Evolutionary conservation across 805 yeast genomes (phyloP).

Genomic region (Metschnikowia noctiluminum): DNA sequence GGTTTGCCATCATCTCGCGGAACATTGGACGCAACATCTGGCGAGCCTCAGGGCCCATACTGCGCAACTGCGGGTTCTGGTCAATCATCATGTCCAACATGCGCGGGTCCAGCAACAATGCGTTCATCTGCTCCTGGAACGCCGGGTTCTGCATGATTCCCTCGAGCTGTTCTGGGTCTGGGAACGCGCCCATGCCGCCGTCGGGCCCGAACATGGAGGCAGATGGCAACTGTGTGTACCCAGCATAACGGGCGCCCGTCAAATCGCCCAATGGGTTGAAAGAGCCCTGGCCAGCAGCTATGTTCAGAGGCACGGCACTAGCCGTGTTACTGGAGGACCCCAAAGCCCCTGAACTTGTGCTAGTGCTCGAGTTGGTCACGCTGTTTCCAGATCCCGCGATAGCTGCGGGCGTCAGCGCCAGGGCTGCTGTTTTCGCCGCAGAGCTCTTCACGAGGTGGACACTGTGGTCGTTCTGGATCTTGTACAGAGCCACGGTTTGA

Average conservation of each 20-base stretch:
- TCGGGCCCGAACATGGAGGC: constrained; percentile 92
- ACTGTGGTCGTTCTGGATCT: constrained; percentile 81
- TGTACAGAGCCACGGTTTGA: constrained; percentile 71
- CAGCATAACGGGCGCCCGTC: constrained; percentile 96
- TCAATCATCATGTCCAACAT: constrained; percentile 79
- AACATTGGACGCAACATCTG: constrained; percentile 81
- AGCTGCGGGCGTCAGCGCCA: constrained; percentile 18
- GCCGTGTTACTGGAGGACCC: no score
- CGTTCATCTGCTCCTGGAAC: constrained; percentile 77
- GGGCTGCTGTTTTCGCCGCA: constrained; percentile 29
- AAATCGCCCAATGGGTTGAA: constrained; percentile 88
- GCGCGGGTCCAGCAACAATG: constrained; percentile 81
- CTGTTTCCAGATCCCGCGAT: constrained; percentile 10
- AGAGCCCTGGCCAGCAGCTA: constrained; percentile 85
- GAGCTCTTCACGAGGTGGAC: constrained; percentile 82
- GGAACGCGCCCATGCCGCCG: constrained; percentile 77
- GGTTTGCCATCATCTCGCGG: constrained; percentile 68
- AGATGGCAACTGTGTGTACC: constrained; percentile 81
- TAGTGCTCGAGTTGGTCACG: constrained; percentile 17
- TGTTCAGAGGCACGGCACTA: constrained; percentile 59
- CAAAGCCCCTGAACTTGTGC: constrained; percentile 1
- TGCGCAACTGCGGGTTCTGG: constrained; percentile 78
- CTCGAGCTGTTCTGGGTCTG: constrained; percentile 72
- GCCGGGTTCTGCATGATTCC: constrained; percentile 77
- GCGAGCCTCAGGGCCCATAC: constrained; percentile 87